Percentiles rank a stretch among this genome's conserved stretches.
Evolutionary conservation across 805 yeast genomes (phyloP).

Genomic region (Middelhovenomyces tepae): DNA sequence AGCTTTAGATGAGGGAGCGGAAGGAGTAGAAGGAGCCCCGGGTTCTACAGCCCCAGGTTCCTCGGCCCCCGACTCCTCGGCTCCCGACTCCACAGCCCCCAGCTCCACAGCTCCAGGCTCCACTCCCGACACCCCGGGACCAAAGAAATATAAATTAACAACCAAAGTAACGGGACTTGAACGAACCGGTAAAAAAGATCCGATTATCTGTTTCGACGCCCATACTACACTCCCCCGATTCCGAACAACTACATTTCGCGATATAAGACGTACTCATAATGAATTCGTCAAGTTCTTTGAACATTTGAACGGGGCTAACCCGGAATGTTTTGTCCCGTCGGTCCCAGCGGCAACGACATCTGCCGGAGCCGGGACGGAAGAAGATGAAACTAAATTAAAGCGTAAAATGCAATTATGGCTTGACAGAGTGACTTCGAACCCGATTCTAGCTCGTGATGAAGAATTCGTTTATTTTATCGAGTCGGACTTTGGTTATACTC

Average conservation of each 20-base stretch:
- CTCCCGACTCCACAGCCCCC: constrained; percentile 7
- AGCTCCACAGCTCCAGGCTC: constrained; percentile 10
- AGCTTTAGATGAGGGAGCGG: neutral
- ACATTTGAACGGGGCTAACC: constrained; percentile 69
- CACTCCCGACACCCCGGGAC: constrained; percentile 7
- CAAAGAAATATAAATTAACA: constrained; percentile 33
- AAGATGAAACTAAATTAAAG: constrained; percentile 53
- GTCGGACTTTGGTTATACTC: constrained; percentile 60
- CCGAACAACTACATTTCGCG: constrained; percentile 60
- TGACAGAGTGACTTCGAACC: constrained; percentile 59
- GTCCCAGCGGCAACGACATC: constrained; percentile 68
- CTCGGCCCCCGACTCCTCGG: constrained; percentile 4
- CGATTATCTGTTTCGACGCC: constrained; percentile 66
- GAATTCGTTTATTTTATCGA: constrained; percentile 81
- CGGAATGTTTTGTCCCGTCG: constrained; percentile 90
- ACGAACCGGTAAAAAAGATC: constrained; percentile 64
- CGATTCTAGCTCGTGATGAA: constrained; percentile 76
- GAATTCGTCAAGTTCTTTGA: constrained; percentile 72
- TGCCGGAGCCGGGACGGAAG: constrained; percentile 78
- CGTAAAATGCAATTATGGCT: constrained; percentile 78
- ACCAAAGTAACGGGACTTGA: constrained; percentile 64
- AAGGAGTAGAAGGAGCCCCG: constrained; percentile 1
- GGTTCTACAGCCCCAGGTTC: neutral
- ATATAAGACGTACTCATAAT: constrained; percentile 67
- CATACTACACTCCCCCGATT: constrained; percentile 65